A percentile compares a stretch with the other conserved stretches of the same genome.
These are phyloP conservation scores for Podila verticillata DNA, from an alignment of 192 early-diverging fungal genomes.

Conservation along the genomic window DNA sequence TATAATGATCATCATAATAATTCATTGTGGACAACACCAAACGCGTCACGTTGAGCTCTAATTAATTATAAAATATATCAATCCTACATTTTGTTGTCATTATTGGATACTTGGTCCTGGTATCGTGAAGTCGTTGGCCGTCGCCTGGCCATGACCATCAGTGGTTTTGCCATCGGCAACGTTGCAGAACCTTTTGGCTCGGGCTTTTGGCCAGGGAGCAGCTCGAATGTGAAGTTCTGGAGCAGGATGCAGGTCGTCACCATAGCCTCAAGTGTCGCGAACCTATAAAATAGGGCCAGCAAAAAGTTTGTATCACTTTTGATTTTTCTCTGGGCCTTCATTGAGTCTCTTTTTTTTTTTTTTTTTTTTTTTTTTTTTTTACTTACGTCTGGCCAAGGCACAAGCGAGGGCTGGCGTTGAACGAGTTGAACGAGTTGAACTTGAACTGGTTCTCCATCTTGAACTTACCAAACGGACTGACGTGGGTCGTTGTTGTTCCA, in stretches of 20 bases:
- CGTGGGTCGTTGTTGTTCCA: not conserved
- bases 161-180: constrained; percentile 27
- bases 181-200: constrained; percentile 1
- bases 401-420: constrained; percentile 26
- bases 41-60: too few species aligned
- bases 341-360: not conserved
- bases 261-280: constrained; percentile 52
- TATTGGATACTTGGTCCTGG: not conserved
- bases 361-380: constrained; percentile 11
- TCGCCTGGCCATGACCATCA: constrained; percentile 12
- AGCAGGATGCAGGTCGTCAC: constrained; percentile 31
- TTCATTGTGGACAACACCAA: too few species aligned
- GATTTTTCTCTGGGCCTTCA: too few species aligned
- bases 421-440: constrained; percentile 62
- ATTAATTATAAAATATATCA: too few species aligned
- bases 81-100: too few species aligned
- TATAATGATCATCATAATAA: too few species aligned
- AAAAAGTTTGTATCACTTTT: too few species aligned
- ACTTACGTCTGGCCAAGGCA: constrained; percentile 1
- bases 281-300: constrained; percentile 12
- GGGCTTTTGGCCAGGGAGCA: constrained; percentile 18
- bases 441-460: constrained; percentile 37
- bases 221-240: constrained; percentile 30
- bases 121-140: too few species aligned
- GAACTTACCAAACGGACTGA: constrained; percentile 38